Evolutionary conservation across 169 alveolate genomes (phyloP).

Genomic region (Amoebophrya sp.): DNA sequence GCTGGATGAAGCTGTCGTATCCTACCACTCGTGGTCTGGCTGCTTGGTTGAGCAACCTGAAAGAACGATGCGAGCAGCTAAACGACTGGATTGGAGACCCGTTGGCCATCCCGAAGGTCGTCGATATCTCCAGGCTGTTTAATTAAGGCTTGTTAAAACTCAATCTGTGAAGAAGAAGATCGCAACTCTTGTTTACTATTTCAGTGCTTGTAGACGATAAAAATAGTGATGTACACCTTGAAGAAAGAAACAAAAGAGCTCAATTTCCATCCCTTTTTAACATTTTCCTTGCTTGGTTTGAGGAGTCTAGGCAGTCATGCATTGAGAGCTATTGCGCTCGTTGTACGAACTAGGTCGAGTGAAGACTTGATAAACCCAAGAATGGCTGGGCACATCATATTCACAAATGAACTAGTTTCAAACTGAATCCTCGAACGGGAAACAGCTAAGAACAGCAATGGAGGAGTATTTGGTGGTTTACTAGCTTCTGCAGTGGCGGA

Average conservation of each 20-base stretch:
- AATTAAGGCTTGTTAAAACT: conserved; percentile 86
- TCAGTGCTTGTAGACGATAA: conserved; percentile 71
- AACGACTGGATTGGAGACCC: conserved; percentile 86
- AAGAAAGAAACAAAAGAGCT: not conserved
- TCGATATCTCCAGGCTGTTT: conserved; percentile 78
- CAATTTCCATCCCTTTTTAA: not conserved
- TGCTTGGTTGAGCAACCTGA: conserved; percentile 81
- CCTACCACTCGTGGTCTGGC: conserved; percentile 84
- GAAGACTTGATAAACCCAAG: no score
- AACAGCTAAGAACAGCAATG: no score
- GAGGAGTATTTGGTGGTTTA: no score
- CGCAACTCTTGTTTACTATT: conserved; percentile 79
- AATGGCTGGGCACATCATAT: no score
- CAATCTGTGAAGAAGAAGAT: conserved; percentile 74
- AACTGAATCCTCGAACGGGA: no score
- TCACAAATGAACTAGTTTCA: no score
- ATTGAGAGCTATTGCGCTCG: no score
- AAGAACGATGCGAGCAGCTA: conserved; percentile 81
- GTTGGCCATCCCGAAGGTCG: conserved; percentile 71
- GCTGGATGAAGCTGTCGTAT: conserved; percentile 84
- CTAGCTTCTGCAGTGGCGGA: no score
- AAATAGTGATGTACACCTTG: conserved; percentile 75
- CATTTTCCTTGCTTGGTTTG: no score
- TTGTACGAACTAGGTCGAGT: no score
- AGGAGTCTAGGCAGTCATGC: no score